phyloP scores from a whole-genome alignment of 495 filamentous ascomycete genomes.

The Chaetomidium leptoderma region DNA sequence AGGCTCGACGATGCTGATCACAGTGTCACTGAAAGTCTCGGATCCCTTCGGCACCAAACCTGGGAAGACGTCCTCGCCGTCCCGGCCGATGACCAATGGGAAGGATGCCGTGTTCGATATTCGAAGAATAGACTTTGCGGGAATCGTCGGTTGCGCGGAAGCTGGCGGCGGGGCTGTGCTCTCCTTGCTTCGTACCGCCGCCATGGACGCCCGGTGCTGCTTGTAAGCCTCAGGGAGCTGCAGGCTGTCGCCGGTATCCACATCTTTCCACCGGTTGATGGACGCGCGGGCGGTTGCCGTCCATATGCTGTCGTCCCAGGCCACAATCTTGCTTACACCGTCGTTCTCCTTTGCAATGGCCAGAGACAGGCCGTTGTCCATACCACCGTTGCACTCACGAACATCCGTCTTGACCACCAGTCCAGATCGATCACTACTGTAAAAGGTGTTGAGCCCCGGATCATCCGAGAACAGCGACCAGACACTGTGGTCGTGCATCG shows the following conservation, averaged over 20 bases:
- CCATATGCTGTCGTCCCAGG: constrained; percentile 80
- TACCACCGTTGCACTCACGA: constrained; percentile 61
- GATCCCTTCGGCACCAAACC: constrained; percentile 54
- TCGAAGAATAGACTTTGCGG: constrained; percentile 66
- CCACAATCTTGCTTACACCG: constrained; percentile 79
- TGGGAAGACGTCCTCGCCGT: constrained; percentile 40
- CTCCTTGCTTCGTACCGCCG: constrained; percentile 35
- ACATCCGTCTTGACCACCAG: constrained; percentile 92
- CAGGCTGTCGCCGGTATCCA: constrained; percentile 62
- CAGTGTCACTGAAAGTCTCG: constrained; percentile 58
- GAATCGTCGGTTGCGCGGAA: constrained; percentile 58
- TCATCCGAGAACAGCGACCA: constrained; percentile 93
- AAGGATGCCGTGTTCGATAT: constrained; percentile 81
- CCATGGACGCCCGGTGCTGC: constrained; percentile 52
- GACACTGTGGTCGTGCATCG: constrained; percentile 97
- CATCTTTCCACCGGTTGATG: constrained; percentile 89
- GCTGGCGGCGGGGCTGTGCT: constrained; percentile 18
- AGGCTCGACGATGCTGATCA: constrained; percentile 55
- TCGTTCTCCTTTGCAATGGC: constrained; percentile 89
- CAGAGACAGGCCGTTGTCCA: constrained; percentile 85
- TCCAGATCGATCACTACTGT: constrained; percentile 88
- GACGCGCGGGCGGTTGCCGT: constrained; percentile 90
- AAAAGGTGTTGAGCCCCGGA: constrained; percentile 80
- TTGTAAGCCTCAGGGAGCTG: constrained; percentile 52
- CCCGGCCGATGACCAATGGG: constrained; percentile 46